phyloP scores from a whole-genome alignment of 1,284 basidiomycete species.

The Cryptococcus neoformans region DNA sequence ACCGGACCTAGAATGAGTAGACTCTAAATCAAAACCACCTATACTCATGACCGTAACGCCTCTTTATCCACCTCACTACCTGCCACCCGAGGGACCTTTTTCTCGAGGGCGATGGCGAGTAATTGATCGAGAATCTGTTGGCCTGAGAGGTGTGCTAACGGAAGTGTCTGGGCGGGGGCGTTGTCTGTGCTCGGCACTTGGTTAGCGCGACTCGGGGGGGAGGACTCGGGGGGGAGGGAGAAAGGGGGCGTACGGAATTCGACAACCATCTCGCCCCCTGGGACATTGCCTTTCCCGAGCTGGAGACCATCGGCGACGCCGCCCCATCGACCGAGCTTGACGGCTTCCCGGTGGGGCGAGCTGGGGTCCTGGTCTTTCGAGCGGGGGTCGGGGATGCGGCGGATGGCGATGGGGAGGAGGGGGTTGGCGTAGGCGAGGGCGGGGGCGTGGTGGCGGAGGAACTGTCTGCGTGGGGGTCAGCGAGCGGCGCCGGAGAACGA shows the following conservation, averaged over 20 bases:
- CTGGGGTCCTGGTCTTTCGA: conserved; percentile 11
- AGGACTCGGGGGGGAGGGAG: no score
- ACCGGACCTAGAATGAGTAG: no score
- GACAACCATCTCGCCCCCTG: conserved; percentile 20
- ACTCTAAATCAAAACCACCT: no score
- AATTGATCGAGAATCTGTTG: conserved; percentile 24
- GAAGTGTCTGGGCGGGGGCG: conserved; percentile 16
- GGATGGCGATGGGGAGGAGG: conserved; percentile 25
- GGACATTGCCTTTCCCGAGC: neutral
- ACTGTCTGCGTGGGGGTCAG: conserved; percentile 30
- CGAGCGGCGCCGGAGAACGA: neutral
- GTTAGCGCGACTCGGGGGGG: no score
- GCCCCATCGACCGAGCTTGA: neutral
- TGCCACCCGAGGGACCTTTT: conserved; percentile 1
- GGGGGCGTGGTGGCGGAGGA: conserved; percentile 33
- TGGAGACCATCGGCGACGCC: neutral
- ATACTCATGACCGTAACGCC: no score
- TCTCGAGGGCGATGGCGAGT: conserved; percentile 14
- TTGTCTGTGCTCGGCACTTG: conserved; percentile 7
- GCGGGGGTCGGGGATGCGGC: conserved; percentile 29
- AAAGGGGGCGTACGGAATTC: conserved; percentile 25
- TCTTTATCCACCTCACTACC: neutral
- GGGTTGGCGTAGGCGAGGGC: conserved; percentile 44
- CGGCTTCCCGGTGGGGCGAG: neutral
- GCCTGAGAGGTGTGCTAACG: conserved; percentile 23